A percentile compares a stretch with the other conserved stretches of the same genome.
Evolutionary conservation across 2,329 filamentous ascomycete genomes (phyloP).

Genomic region (Nigrospora osmanthi): DNA sequence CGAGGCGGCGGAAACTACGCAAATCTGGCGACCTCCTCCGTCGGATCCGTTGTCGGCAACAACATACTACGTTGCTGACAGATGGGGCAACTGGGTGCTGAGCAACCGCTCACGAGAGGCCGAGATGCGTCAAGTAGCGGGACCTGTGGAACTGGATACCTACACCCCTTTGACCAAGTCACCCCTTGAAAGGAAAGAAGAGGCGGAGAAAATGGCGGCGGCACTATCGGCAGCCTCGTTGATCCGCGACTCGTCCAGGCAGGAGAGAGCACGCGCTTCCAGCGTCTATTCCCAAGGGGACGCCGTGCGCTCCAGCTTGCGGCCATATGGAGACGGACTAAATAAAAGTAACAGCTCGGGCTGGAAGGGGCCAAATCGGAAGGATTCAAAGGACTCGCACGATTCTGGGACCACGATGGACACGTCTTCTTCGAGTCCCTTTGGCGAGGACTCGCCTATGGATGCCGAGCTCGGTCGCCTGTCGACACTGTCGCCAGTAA

Average conservation of each 20-base stretch:
- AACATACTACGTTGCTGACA: slow-evolving; percentile 43
- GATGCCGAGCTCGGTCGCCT: slow-evolving; percentile 17
- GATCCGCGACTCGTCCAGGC: slow-evolving; percentile 11
- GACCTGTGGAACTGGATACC: slow-evolving; percentile 17
- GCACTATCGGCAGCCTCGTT: slow-evolving; percentile 14
- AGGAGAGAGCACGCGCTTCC: slow-evolving; percentile 22
- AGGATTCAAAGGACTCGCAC: slow-evolving; percentile 19
- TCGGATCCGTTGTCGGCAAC: slow-evolving; percentile 35
- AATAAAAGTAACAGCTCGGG: slow-evolving; percentile 9
- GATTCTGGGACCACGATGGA: slow-evolving; percentile 31
- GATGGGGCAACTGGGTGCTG: slow-evolving; percentile 45
- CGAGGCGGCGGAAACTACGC: slow-evolving; percentile 24
- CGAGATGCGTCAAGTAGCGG: slow-evolving; percentile 8
- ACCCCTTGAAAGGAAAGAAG: slow-evolving; percentile 18
- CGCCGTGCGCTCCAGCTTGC: slow-evolving; percentile 8
- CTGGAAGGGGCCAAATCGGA: slow-evolving; percentile 13
- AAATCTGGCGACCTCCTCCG: slow-evolving; percentile 43
- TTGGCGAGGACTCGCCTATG: slow-evolving; percentile 23
- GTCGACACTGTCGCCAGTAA: slow-evolving; percentile 38
- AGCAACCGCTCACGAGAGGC: slow-evolving; percentile 25
- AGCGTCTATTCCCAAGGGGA: slow-evolving; percentile 29
- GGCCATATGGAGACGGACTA: slow-evolving; percentile 5
- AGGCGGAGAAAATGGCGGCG: slow-evolving; percentile 12
- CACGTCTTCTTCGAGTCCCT: slow-evolving; percentile 13
- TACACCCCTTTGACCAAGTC: slow-evolving; percentile 21